These are phyloP conservation scores for Lodderomyces elongisporus DNA, from an alignment of 1,139 yeast genomes.

Conservation along the genomic window DNA sequence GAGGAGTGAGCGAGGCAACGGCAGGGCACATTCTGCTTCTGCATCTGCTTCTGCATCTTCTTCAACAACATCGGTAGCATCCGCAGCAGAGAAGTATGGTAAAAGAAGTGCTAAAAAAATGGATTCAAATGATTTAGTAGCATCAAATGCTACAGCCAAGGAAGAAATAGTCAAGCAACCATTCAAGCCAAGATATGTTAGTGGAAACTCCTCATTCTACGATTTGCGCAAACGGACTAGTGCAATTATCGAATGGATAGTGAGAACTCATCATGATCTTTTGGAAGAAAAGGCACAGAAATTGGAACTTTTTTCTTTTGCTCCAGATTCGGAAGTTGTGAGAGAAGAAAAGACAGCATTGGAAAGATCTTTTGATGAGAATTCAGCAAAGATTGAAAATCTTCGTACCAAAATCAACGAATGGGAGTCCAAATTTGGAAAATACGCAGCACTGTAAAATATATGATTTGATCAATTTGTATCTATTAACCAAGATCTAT, in stretches of 20 bases:
- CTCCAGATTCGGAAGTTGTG: conserved; percentile 15
- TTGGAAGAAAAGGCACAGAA: conserved; percentile 63
- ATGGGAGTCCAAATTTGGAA: conserved; percentile 78
- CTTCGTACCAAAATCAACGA: conserved; percentile 61
- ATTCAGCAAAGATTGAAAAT: conserved; percentile 60
- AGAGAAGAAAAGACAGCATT: conserved; percentile 29
- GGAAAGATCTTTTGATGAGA: conserved; percentile 49
- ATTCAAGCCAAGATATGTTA: conserved; percentile 79
- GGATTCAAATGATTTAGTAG: too few species aligned
- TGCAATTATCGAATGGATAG: conserved; percentile 85
- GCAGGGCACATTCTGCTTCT: background rate
- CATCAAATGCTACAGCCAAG: conserved; percentile 16
- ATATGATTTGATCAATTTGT: too few species aligned
- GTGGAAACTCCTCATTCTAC: conserved; percentile 62
- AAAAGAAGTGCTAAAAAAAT: conserved; percentile 2
- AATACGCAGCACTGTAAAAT: conserved; percentile 41
- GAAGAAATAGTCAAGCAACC: conserved; percentile 54
- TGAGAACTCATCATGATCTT: conserved; percentile 76
- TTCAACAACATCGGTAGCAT: conserved; percentile 3
- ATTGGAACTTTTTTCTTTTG: conserved; percentile 35
- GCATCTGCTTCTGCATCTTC: conserved; percentile 4
- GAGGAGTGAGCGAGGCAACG: background rate
- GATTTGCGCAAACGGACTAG: conserved; percentile 87
- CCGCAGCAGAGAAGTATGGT: conserved; percentile 1
- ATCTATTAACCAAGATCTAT: conserved; percentile 8